Conservation (phyloP, 257 asterid genomes). For the Petrea volubilis region DNA sequence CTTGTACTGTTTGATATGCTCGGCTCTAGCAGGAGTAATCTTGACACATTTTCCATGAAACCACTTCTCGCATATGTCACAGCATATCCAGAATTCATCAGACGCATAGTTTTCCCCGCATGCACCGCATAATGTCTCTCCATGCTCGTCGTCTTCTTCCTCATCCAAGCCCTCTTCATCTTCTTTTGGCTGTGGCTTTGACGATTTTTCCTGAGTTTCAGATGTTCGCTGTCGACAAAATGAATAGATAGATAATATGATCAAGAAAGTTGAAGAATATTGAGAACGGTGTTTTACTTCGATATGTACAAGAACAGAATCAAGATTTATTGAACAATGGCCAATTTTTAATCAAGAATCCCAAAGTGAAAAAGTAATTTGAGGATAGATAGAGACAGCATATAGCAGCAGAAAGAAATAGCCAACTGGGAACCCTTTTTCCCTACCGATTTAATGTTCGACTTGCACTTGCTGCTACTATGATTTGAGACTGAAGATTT, state of each 20-base stretch:
- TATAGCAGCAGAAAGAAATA: background rate
- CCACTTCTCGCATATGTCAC: constrained; percentile 88
- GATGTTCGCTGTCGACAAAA: constrained; percentile 35
- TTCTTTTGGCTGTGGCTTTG: constrained; percentile 48
- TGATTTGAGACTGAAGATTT: constrained; percentile 55
- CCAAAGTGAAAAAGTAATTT: background rate
- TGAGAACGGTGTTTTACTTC: background rate
- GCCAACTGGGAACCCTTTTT: constrained; percentile 3
- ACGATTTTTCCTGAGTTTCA: constrained; percentile 38
- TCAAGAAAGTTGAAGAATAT: background rate
- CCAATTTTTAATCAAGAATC: background rate
- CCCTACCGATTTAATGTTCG: constrained; percentile 55
- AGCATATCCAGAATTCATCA: constrained; percentile 85
- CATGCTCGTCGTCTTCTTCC: constrained; percentile 72
- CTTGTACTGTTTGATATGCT: constrained; percentile 81
- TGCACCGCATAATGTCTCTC: constrained; percentile 68
- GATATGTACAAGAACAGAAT: background rate
- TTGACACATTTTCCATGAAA: constrained; percentile 93
- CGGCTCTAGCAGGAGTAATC: constrained; percentile 81
- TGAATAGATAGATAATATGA: background rate
- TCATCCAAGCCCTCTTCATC: constrained; percentile 61
- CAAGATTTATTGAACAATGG: background rate
- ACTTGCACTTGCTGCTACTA: constrained; percentile 62
- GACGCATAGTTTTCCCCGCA: constrained; percentile 67
- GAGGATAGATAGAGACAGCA: background rate